phyloP scores from a whole-genome alignment of 179 eudicot genomes.

The Beta corolliflora region DNA sequence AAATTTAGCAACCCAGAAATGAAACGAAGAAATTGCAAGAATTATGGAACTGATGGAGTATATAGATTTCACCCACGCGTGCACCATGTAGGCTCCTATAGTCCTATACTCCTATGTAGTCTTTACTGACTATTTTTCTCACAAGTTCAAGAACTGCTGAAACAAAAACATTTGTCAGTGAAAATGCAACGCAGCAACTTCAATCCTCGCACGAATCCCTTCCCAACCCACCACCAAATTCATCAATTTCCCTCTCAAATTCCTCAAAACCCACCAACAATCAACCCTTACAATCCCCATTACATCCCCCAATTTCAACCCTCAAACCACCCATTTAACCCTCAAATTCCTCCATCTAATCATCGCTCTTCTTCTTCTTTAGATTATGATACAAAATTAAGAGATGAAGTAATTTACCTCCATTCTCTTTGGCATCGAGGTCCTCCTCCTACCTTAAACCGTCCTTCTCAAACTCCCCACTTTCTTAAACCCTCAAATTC shows the following conservation, averaged over 20 bases:
- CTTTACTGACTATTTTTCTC: too few species aligned
- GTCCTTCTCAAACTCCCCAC: constrained; percentile 10
- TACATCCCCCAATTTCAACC: not conserved
- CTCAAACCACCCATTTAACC: not conserved
- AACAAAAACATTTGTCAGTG: not conserved
- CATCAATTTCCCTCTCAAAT: constrained; percentile 4
- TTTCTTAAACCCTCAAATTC: constrained; percentile 30
- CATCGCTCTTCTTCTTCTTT: constrained; percentile 3
- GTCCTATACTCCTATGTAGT: too few species aligned
- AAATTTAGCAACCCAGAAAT: too few species aligned
- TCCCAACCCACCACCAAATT: constrained; percentile 13
- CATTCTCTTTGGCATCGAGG: constrained; percentile 76
- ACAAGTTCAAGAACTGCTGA: not conserved
- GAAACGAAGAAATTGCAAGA: too few species aligned
- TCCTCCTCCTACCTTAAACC: constrained; percentile 42
- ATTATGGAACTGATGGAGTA: too few species aligned
- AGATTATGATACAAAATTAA: constrained; percentile 27
- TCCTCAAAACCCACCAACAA: not conserved
- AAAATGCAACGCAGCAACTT: not conserved
- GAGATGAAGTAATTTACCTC: constrained; percentile 67
- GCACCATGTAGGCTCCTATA: too few species aligned
- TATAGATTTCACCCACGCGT: too few species aligned
- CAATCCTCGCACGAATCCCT: not conserved
- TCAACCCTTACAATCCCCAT: not conserved
- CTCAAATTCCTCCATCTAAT: not conserved